phyloP scores from a whole-genome alignment of 2,329 filamentous ascomycete species.

The Monilinia vaccinii-corymbosi region DNA sequence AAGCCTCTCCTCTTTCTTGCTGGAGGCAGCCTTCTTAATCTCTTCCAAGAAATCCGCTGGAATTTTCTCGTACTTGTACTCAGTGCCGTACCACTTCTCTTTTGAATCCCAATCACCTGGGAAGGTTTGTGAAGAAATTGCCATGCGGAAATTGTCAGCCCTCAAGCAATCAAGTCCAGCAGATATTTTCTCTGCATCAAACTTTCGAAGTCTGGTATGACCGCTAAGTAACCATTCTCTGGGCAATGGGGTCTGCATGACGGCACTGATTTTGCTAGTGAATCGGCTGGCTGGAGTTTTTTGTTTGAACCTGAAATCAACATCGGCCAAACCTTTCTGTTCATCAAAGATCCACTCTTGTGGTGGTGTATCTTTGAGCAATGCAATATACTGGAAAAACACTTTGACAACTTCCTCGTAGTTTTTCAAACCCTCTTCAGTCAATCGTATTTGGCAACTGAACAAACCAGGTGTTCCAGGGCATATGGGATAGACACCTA shows the following conservation, averaged over 20 bases:
- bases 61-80: conserved; percentile 78
- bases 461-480: conserved; percentile 57
- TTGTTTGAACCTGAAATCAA: conserved; percentile 91
- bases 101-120: conserved; percentile 79
- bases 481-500: conserved; percentile 52
- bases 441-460: conserved; percentile 54
- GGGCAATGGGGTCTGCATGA: conserved; percentile 87
- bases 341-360: conserved; percentile 94
- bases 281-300: conserved; percentile 86
- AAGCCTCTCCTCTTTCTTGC: conserved; percentile 49
- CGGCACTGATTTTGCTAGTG: conserved; percentile 71
- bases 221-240: conserved; percentile 83
- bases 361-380: conserved; percentile 71
- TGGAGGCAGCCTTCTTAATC: conserved; percentile 54
- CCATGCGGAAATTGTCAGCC: conserved; percentile 84
- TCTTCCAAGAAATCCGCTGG: conserved; percentile 65
- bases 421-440: conserved; percentile 47
- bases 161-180: conserved; percentile 64
- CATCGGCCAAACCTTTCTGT: conserved; percentile 79
- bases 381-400: conserved; percentile 73
- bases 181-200: conserved; percentile 68
- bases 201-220: conserved; percentile 62
- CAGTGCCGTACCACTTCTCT: conserved; percentile 97
- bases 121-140: conserved; percentile 71
- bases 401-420: conserved; percentile 60